Evolutionary conservation across 2,329 filamentous ascomycete species (phyloP).

Genomic region (Colletotrichum cuscutae): DNA sequence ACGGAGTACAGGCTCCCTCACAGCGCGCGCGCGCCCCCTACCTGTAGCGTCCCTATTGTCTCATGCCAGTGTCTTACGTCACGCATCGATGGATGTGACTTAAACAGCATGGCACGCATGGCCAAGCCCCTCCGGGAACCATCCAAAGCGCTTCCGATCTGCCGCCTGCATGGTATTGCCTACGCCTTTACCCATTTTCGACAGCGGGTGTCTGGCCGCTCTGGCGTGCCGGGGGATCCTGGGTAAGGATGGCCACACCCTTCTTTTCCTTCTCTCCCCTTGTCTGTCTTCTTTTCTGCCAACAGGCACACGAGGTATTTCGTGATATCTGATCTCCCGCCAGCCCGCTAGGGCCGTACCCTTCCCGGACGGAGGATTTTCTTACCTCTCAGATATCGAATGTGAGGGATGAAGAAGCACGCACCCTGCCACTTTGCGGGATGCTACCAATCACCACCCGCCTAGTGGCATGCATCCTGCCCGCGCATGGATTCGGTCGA

Average conservation of each 20-base stretch:
- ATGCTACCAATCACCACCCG: slow-evolving; percentile 27
- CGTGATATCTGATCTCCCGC: slow-evolving; percentile 12
- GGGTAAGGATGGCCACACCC: background rate
- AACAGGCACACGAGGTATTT: background rate
- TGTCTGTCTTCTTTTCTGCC: background rate
- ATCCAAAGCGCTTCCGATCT: slow-evolving; percentile 1
- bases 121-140: background rate
- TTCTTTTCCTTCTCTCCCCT: too few relatives aligned
- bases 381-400: slow-evolving; percentile 27
- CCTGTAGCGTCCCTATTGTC: background rate
- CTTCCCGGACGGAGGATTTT: slow-evolving; percentile 1
- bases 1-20: background rate
- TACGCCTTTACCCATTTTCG: background rate
- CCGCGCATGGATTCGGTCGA: slow-evolving; percentile 4
- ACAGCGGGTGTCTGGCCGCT: background rate
- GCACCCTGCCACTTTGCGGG: slow-evolving; percentile 6
- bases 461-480: slow-evolving; percentile 30
- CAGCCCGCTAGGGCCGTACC: slow-evolving; percentile 19
- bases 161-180: background rate
- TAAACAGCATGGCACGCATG: background rate
- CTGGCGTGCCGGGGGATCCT: background rate
- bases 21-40: background rate
- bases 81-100: background rate
- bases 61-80: slow-evolving; percentile 7
- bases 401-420: slow-evolving; percentile 16